Conservation (phyloP, 345 rosid genomes). For the Sonneratia alba region DNA sequence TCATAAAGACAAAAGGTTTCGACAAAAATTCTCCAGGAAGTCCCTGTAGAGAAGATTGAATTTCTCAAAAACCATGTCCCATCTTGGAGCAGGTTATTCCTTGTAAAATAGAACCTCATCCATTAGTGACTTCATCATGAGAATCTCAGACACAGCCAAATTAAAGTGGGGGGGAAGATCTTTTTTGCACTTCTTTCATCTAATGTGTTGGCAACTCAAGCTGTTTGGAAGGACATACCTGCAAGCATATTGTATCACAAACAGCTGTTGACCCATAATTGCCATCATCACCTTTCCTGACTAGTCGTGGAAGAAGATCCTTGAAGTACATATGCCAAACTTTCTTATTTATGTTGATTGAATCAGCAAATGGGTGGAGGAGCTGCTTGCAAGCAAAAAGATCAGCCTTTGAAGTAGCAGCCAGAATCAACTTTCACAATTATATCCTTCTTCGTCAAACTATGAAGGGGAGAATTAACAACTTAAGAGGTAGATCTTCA, state of each 20-base stretch:
- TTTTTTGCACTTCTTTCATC: neutral
- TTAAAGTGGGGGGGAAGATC: neutral
- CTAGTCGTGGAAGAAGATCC: conserved; percentile 73
- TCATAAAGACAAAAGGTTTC: neutral
- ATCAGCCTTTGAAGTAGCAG: neutral
- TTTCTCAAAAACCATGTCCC: neutral
- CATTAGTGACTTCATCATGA: neutral
- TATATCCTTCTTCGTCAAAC: neutral
- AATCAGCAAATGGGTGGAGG: conserved; percentile 56
- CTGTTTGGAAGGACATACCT: conserved; percentile 32
- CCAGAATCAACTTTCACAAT: neutral
- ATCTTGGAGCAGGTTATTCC: neutral
- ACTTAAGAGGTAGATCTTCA: neutral
- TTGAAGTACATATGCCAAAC: conserved; percentile 83
- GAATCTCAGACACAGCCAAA: neutral
- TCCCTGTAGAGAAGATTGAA: neutral
- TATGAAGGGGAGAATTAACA: neutral
- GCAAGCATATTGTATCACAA: conserved; percentile 81
- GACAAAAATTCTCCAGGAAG: neutral
- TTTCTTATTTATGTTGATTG: conserved; percentile 62
- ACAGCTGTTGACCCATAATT: conserved; percentile 90
- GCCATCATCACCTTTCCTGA: conserved; percentile 76
- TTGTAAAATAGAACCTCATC: neutral
- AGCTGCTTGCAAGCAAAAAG: conserved; percentile 31
- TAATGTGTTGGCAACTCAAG: neutral